A percentile compares a stretch with the other conserved stretches of the same genome.
Evolutionary conservation across 2,329 filamentous ascomycete genomes (phyloP).

Genomic region (Penicillium fuscoglaucum): DNA sequence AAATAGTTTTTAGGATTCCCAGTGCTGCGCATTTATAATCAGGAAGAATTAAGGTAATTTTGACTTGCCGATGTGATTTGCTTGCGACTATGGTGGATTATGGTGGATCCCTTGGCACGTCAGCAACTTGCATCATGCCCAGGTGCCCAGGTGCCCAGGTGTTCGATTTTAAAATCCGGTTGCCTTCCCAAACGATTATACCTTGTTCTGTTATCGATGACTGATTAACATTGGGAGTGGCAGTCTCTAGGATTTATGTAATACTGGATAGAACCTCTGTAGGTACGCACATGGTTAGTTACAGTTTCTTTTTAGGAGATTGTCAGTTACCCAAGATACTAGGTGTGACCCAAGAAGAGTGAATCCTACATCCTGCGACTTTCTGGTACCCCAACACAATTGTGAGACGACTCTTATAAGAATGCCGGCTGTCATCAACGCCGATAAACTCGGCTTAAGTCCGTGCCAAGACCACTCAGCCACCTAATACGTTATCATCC

Average conservation of each 20-base stretch:
- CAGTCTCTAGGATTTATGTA: background rate
- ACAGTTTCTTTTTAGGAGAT: no score
- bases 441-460: slow-evolving; percentile 1
- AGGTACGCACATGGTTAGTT: no score
- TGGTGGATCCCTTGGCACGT: background rate
- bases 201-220: background rate
- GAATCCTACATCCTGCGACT: no score
- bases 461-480: slow-evolving; percentile 11
- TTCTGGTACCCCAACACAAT: background rate
- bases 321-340: background rate
- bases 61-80: background rate
- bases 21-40: background rate
- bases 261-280: background rate
- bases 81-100: no score
- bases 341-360: background rate
- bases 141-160: no score
- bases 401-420: no score
- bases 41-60: background rate
- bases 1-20: background rate
- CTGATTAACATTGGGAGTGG: background rate
- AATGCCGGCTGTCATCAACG: background rate
- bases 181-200: background rate
- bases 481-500: slow-evolving; percentile 2
- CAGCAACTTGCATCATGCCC: background rate
- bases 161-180: background rate